phyloP scores from a whole-genome alignment of 306 rosid genomes.

The Rubus idaeus region DNA sequence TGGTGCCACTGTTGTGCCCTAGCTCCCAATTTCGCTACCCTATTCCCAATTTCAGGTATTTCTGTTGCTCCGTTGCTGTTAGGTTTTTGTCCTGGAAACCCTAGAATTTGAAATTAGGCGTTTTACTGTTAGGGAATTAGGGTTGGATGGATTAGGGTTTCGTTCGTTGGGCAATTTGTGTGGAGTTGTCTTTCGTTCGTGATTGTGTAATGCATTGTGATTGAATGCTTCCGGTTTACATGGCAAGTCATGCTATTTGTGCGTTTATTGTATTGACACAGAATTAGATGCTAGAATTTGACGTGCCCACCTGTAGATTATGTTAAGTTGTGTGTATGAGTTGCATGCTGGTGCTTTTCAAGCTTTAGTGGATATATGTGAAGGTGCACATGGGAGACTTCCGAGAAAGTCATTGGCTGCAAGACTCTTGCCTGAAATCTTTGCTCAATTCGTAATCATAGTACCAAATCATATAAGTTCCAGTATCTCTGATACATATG shows the following conservation, averaged over 20 bases:
- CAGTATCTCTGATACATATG: not conserved
- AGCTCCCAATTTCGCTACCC: constrained; percentile 44
- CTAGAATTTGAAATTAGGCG: constrained; percentile 66
- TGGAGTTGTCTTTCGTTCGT: constrained; percentile 22
- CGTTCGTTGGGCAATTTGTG: constrained; percentile 32
- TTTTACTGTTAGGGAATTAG: not conserved
- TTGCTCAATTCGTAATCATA: constrained; percentile 21
- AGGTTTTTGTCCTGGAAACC: constrained; percentile 55
- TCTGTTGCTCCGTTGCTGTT: constrained; percentile 31
- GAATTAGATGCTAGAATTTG: constrained; percentile 31
- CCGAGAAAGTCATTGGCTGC: constrained; percentile 48
- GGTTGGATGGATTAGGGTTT: constrained; percentile 54
- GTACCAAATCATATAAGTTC: not conserved
- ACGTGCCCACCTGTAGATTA: constrained; percentile 29
- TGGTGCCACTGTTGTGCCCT: constrained; percentile 47
- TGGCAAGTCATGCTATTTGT: constrained; percentile 27
- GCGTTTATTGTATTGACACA: constrained; percentile 31
- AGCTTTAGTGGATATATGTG: constrained; percentile 24
- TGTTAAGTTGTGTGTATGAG: constrained; percentile 29
- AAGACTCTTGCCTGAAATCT: constrained; percentile 38
- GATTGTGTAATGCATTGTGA: constrained; percentile 59
- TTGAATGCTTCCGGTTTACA: constrained; percentile 37
- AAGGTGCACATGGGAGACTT: constrained; percentile 27
- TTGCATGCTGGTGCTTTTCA: constrained; percentile 33
- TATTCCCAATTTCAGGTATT: constrained; percentile 57